Conservation (phyloP, 805 yeast species). For the Ogataea corticis region DNA sequence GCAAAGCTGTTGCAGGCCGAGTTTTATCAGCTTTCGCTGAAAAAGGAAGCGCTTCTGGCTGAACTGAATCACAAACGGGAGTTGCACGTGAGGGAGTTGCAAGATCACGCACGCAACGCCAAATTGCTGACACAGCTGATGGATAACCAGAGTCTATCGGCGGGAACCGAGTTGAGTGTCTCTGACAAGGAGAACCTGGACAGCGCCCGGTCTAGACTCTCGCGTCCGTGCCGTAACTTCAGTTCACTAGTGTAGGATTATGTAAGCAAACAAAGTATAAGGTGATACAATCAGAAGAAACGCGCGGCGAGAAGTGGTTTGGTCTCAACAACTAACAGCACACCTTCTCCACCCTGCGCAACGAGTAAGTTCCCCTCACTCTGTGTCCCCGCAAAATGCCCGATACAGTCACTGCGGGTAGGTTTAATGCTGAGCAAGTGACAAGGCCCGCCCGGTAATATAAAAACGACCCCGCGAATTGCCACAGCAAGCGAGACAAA, state of each 20-base stretch:
- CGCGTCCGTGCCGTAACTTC: neutral
- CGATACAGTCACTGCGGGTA: neutral
- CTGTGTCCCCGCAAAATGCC: neutral
- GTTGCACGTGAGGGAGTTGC: neutral
- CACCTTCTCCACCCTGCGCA: neutral
- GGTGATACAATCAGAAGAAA: no score
- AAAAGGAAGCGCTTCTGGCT: neutral
- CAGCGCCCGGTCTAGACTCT: constrained; percentile 1
- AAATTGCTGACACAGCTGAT: neutral
- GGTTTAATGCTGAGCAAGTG: neutral
- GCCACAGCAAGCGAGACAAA: no score
- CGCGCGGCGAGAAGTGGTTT: no score
- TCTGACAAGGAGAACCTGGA: constrained; percentile 1
- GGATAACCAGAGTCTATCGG: neutral
- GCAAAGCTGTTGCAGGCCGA: neutral
- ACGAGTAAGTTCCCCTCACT: neutral
- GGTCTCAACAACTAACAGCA: no score
- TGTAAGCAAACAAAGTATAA: neutral
- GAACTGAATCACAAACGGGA: neutral
- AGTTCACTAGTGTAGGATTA: constrained; percentile 3
- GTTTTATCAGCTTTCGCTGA: neutral
- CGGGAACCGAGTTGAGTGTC: neutral
- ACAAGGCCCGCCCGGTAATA: neutral
- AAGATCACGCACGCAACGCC: neutral
- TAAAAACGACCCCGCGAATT: no score